phyloP scores from a whole-genome alignment of 2,329 filamentous ascomycete species.

The Colletotrichum lindemuthianum region DNA sequence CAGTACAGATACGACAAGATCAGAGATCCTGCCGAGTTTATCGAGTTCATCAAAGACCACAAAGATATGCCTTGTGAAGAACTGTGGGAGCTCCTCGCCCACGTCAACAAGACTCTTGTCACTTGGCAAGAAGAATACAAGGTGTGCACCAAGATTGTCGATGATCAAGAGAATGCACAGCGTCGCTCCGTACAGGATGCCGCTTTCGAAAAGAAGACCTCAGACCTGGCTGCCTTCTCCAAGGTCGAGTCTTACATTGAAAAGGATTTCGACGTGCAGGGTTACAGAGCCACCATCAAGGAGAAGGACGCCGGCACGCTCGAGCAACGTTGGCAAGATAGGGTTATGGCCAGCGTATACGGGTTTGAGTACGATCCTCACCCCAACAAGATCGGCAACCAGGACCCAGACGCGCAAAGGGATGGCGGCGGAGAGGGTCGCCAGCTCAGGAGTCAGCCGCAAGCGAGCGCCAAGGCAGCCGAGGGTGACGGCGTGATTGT shows the following conservation, averaged over 20 bases:
- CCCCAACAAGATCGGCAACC: constrained; percentile 65
- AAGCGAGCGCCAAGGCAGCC: constrained; percentile 67
- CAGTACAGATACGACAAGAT: constrained; percentile 60
- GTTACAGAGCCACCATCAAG: constrained; percentile 55
- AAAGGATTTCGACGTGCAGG: constrained; percentile 65
- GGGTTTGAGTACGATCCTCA: constrained; percentile 70
- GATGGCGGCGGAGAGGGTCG: constrained; percentile 65
- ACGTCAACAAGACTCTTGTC: constrained; percentile 56
- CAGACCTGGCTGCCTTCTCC: constrained; percentile 48
- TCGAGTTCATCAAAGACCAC: constrained; percentile 58
- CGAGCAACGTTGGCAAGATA: constrained; percentile 59
- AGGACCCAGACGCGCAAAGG: constrained; percentile 66
- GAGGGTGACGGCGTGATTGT: constrained; percentile 57
- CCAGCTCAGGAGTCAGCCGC: constrained; percentile 66
- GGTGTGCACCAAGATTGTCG: constrained; percentile 59
- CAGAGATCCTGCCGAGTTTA: constrained; percentile 60
- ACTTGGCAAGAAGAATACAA: constrained; percentile 66
- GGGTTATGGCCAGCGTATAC: constrained; percentile 68
- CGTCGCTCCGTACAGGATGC: constrained; percentile 60
- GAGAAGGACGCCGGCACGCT: constrained; percentile 53
- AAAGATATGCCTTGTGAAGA: constrained; percentile 60
- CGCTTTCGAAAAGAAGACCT: constrained; percentile 57
- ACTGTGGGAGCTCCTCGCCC: constrained; percentile 55
- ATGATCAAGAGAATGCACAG: constrained; percentile 67
- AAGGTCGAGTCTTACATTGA: constrained; percentile 55